Evolutionary conservation across 2,329 filamentous ascomycete genomes (phyloP), one percentile per base, ranked within the genome.

Genomic region (Diaporthe sp.): DNA sequence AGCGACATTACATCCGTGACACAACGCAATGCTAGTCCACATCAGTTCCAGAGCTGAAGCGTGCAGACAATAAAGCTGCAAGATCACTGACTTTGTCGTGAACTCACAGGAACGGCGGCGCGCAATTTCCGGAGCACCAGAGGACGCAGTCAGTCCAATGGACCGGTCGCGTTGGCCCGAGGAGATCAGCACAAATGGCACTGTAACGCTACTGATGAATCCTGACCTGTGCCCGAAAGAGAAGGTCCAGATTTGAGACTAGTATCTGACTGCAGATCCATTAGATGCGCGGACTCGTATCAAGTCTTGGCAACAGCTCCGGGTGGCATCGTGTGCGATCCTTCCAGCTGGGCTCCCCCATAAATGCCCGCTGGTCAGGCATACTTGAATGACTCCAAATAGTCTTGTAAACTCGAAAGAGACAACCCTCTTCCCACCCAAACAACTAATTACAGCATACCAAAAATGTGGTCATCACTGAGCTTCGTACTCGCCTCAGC

Each of bases 261-360:
- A 67, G 45, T 38, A 67, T 67, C 64, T 67, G 45, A 67, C 64
- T 67, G 64, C 64, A 67, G 64, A 52, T 67, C 30, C n/a, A 67
- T 38, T 52, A 67, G 64, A 52, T 52, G 64, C 64, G 64, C 52
- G 45, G 33, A 67, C 64, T 67, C 64, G 64, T 67, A 52, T 67
- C 64, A 67, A 17, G 30, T 28, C 64, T 67, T 67, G 64, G 64
- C 64, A 52, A 25, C 12, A 30, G 30, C 13, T 38, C 15, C 5
- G 12, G 30, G 64, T 67, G 64, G 45, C 45, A 67, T 67, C 45
- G 61, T 52, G 22, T 52, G 45, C 7, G n/a, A 67, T 67, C 64
- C 64, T 67, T 67, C 64, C 45, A n/a, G 13, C 47, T 25, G 22
- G 38, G 64, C 45, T 35, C 64, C 13, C 33, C 15, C 45, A 67